Percentiles rank a stretch among this genome's conserved stretches.
These are phyloP conservation scores for Fusarium sp. DNA, from an alignment of 2,329 filamentous ascomycete genomes.

Conservation along the genomic window DNA sequence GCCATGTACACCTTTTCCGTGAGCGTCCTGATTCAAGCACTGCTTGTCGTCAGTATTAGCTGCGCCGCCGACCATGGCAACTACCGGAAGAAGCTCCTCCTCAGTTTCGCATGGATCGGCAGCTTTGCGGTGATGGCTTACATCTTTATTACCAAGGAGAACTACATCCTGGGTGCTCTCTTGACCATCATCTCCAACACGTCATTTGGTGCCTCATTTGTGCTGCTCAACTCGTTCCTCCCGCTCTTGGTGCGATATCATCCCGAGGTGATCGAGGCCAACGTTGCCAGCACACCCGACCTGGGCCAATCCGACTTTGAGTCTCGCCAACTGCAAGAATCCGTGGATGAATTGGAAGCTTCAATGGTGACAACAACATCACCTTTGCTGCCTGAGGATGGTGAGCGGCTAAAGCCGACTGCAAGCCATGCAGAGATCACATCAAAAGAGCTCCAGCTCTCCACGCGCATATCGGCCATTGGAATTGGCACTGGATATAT, in stretches of 20 bases:
- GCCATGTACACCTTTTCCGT: constrained; percentile 98
- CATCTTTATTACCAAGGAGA: constrained; percentile 74
- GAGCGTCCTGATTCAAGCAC: constrained; percentile 85
- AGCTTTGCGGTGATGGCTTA: constrained; percentile 88
- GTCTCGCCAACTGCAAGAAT: constrained; percentile 48
- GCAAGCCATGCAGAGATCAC: constrained; percentile 61
- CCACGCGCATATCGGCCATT: constrained; percentile 88
- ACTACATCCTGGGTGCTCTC: constrained; percentile 82
- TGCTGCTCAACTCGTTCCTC: constrained; percentile 93
- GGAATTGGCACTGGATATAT: constrained; percentile 95
- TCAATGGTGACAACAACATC: constrained; percentile 54
- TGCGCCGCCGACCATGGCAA: constrained; percentile 93
- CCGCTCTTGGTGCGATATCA: constrained; percentile 90
- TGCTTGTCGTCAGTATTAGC: constrained; percentile 95
- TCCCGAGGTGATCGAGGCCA: constrained; percentile 57
- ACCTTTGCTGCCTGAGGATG: constrained; percentile 54
- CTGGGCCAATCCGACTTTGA: constrained; percentile 46
- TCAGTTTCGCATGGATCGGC: constrained; percentile 84
- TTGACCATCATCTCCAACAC: constrained; percentile 92
- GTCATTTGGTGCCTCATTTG: constrained; percentile 93
- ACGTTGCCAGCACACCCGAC: constrained; percentile 43
- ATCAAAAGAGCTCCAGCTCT: constrained; percentile 75
- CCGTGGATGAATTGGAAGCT: constrained; percentile 44
- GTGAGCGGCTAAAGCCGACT: constrained; percentile 49
- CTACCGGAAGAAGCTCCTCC: constrained; percentile 85